These are phyloP conservation scores for Ustilago trichophora DNA, from an alignment of 1,284 basidiomycete genomes.

Conservation along the genomic window DNA sequence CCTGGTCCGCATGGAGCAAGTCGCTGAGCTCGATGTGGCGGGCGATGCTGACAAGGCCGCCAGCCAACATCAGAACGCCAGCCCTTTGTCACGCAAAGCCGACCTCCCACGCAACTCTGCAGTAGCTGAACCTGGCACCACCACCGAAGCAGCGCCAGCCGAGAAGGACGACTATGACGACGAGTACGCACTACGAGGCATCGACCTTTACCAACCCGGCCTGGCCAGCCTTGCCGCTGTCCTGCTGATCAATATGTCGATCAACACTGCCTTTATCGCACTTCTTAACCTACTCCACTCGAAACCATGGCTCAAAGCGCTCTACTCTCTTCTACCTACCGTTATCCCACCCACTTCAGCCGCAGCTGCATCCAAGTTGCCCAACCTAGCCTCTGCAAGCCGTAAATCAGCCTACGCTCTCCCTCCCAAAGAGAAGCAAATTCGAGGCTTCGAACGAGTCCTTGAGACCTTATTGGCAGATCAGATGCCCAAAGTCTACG, in stretches of 20 bases:
- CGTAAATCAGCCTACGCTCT: constrained; percentile 11
- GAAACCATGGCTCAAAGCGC: constrained; percentile 56
- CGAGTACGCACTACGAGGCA: constrained; percentile 36
- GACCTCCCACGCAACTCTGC: constrained; percentile 1
- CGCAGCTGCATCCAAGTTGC: background rate
- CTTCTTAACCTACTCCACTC: constrained; percentile 78
- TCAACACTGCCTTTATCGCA: constrained; percentile 79
- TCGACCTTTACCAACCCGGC: constrained; percentile 59
- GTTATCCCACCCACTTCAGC: background rate
- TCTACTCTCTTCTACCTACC: constrained; percentile 49
- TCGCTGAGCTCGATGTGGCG: constrained; percentile 28
- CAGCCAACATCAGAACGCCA: constrained; percentile 8
- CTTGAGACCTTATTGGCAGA: constrained; percentile 91
- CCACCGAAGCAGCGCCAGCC: too few species aligned
- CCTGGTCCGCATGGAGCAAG: constrained; percentile 86
- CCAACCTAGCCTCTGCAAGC: background rate
- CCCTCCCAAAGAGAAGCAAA: constrained; percentile 31
- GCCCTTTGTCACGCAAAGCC: constrained; percentile 2
- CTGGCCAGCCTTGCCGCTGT: constrained; percentile 77
- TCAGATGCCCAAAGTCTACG: constrained; percentile 85
- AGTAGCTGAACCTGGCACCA: background rate
- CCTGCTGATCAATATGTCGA: constrained; percentile 85
- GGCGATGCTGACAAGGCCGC: constrained; percentile 32
- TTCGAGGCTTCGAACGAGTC: constrained; percentile 72
- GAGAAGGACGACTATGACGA: background rate